Evolutionary conservation across 495 filamentous ascomycete genomes (phyloP).

Genomic region (Daldinia loculata): DNA sequence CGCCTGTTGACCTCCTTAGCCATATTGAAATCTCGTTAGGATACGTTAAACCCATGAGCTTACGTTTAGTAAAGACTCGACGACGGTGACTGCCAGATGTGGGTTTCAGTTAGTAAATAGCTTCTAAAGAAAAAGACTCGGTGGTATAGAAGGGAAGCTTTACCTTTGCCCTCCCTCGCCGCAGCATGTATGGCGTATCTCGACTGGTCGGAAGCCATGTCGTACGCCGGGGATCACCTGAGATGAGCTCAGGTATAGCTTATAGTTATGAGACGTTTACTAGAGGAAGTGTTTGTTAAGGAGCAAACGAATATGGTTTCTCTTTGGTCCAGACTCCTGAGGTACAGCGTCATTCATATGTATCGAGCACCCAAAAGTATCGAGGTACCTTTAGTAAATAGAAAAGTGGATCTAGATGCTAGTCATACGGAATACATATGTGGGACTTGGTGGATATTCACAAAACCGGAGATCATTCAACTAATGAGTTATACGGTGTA

Average conservation of each 20-base stretch:
- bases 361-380: neutral
- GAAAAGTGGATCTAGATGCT: neutral
- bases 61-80: slow-evolving; percentile 82
- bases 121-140: neutral
- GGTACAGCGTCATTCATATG: neutral
- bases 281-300: neutral
- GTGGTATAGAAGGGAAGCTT: slow-evolving; percentile 6
- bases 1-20: slow-evolving; percentile 59
- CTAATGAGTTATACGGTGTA: neutral
- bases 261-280: too few relatives aligned
- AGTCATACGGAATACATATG: too few relatives aligned
- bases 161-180: slow-evolving; percentile 86
- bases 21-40: neutral
- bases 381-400: neutral
- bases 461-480: neutral
- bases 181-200: slow-evolving; percentile 92
- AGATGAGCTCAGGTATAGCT: too few relatives aligned
- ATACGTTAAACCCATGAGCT: slow-evolving; percentile 41
- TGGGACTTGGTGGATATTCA: neutral
- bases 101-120: slow-evolving; percentile 25
- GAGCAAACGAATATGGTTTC: neutral
- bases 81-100: slow-evolving; percentile 61
- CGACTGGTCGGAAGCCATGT: slow-evolving; percentile 41
- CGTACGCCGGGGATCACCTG: neutral
- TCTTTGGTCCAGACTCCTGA: neutral